Evolutionary conservation across 1,284 basidiomycete species (phyloP).

Genomic region (Ustilago trichophora): DNA sequence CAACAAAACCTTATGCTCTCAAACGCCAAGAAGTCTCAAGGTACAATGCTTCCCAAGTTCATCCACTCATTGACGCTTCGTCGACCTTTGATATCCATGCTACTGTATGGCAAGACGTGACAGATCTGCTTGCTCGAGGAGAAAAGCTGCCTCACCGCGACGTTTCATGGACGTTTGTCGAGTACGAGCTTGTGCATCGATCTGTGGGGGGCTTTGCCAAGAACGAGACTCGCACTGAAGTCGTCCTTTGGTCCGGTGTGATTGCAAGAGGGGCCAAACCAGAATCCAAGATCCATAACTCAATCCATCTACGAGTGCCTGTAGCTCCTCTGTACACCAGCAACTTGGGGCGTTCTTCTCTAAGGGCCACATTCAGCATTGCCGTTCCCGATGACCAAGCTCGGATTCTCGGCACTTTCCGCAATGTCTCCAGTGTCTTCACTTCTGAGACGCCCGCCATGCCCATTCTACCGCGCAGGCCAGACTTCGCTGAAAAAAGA

Average conservation of each 20-base stretch:
- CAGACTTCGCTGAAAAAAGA: not conserved
- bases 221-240: slow-evolving; percentile 6
- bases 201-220: not conserved
- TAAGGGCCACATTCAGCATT: slow-evolving; percentile 21
- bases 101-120: slow-evolving; percentile 16
- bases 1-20: slow-evolving; percentile 1
- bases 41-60: slow-evolving; percentile 8
- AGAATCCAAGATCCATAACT: slow-evolving; percentile 4
- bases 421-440: slow-evolving; percentile 8
- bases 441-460: not conserved
- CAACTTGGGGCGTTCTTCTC: slow-evolving; percentile 4
- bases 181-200: not conserved
- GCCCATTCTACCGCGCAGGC: slow-evolving; percentile 5
- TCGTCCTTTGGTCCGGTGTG: slow-evolving; percentile 1
- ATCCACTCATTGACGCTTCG: slow-evolving; percentile 5
- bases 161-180: slow-evolving; percentile 1
- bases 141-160: slow-evolving; percentile 3
- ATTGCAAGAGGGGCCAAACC: not conserved
- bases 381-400: slow-evolving; percentile 5
- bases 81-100: slow-evolving; percentile 15
- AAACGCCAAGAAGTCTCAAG: slow-evolving; percentile 1
- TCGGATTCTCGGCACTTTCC: not conserved
- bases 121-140: slow-evolving; percentile 12
- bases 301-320: slow-evolving; percentile 6
- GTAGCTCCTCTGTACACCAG: slow-evolving; percentile 10